Base-by-base conservation (phyloP, 371 early-diverging fungal genomes). In the Coemansia sp. region DNA sequence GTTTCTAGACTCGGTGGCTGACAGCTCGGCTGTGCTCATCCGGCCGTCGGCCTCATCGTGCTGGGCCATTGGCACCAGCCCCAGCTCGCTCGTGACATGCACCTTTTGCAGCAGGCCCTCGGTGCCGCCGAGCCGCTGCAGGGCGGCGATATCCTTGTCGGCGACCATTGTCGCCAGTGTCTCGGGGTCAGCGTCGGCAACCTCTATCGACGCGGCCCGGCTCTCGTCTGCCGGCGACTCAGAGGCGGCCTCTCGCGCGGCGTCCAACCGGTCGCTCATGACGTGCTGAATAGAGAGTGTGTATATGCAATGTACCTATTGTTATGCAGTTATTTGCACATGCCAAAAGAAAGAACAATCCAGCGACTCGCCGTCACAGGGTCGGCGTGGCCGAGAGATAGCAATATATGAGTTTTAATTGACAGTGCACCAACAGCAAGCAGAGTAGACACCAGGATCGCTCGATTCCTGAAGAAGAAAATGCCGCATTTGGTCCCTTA, bases 71-170 rank as follows among this genome's bases (percentile, higher is more conserved):
- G 77, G 49, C 1, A 62, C 62, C 8, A 76, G 30, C 3, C 77
- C 71, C 16, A 43, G 53, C 2, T 65, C 62, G 9, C 53, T 12
- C 53, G 55, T 31, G 47, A 68, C 68, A 30, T 61, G 55, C 11
- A 76, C 65, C 20, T 33, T 30, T 35, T 47, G 39, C 26, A 68
- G 57, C 16, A 77, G 61, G 1, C 59, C 65, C 0, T 56, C 30
- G 20, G 70, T 76, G 50, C 74, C 77, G 11, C 77, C 77, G 7
- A 71, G 52, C 16, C 43, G 41, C 20, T 59, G 66, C 54, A 76
- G 55, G 5, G 54, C 53, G 0, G 49, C 59, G 3, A 59, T 16
- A 38, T 76, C 72, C 40, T 76, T 76, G 59, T 69, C 69, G 14
- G 57, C 66, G 2, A 78, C 66, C 67, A 71, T 59, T 11, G 26